phyloP scores from a whole-genome alignment of 495 filamentous ascomycete species.

The Penicillium daleae region DNA sequence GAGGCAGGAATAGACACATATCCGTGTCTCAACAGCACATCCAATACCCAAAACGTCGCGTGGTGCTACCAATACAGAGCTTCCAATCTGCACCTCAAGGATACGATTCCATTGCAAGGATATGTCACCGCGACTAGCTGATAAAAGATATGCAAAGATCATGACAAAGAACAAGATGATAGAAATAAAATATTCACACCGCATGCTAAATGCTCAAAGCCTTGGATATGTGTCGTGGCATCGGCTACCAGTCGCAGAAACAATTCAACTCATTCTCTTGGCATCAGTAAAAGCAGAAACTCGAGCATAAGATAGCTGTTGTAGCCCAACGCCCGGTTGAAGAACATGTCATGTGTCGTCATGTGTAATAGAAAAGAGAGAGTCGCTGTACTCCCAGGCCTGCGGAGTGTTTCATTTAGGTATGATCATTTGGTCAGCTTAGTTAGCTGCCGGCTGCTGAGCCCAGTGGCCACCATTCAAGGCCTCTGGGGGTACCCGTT shows the following conservation, averaged over 20 bases:
- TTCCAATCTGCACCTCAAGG: neutral
- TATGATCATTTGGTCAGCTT: slow-evolving; percentile 11
- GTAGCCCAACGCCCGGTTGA: slow-evolving; percentile 47
- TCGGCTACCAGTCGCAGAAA: slow-evolving; percentile 19
- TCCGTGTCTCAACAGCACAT: no score
- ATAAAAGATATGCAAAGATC: slow-evolving; percentile 20
- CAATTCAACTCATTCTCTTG: slow-evolving; percentile 23
- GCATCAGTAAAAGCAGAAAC: slow-evolving; percentile 26
- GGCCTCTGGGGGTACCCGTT: slow-evolving; percentile 75
- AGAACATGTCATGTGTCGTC: slow-evolving; percentile 37
- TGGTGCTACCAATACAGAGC: neutral
- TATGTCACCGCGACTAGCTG: slow-evolving; percentile 20
- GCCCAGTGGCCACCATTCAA: slow-evolving; percentile 54
- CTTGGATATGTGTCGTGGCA: slow-evolving; percentile 33
- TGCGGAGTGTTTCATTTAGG: slow-evolving; percentile 24
- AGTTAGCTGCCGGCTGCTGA: slow-evolving; percentile 42
- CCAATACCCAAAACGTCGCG: no score
- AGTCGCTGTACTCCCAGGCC: slow-evolving; percentile 16
- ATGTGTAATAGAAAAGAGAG: slow-evolving; percentile 23
- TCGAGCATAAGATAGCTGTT: slow-evolving; percentile 26
- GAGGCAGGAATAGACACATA: no score
- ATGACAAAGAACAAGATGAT: slow-evolving; percentile 8
- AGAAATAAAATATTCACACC: slow-evolving; percentile 39
- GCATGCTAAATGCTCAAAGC: slow-evolving; percentile 51
- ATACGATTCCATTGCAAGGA: slow-evolving; percentile 7